Percentiles rank a stretch among this genome's conserved stretches.
Conservation (phyloP, 2,329 filamentous ascomycete species). For the Fusarium kyushuense region DNA sequence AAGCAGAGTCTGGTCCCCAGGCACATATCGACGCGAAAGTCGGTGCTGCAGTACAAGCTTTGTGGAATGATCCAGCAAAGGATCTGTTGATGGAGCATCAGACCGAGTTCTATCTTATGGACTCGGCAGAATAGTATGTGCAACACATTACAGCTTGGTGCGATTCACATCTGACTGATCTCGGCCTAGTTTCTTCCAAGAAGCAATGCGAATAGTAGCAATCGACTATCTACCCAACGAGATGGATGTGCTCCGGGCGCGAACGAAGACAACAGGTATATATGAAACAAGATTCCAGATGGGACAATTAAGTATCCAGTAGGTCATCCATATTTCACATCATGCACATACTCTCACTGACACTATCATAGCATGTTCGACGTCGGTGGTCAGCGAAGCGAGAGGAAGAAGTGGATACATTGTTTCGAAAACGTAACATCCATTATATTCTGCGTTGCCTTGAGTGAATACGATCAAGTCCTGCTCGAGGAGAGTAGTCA, state of each 20-base stretch:
- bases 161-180: constrained; percentile 19
- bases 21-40: constrained; percentile 84
- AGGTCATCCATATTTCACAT: constrained; percentile 55
- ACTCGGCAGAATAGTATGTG: constrained; percentile 95
- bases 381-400: constrained; percentile 95
- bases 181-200: constrained; percentile 86
- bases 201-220: constrained; percentile 85
- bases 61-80: constrained; percentile 92
- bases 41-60: constrained; percentile 82
- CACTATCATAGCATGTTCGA: constrained; percentile 87
- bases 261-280: constrained; percentile 98
- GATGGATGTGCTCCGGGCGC: constrained; percentile 92
- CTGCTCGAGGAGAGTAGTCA: constrained; percentile 97
- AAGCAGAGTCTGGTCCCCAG: constrained; percentile 90
- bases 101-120: constrained; percentile 99
- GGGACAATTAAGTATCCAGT: constrained; percentile 99
- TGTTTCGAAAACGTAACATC: constrained; percentile 99
- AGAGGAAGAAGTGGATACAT: constrained; percentile 99
- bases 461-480: constrained; percentile 99
- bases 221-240: constrained; percentile 92
- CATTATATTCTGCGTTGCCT: constrained; percentile 97
- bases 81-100: constrained; percentile 89
- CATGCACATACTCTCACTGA: constrained; percentile 36
- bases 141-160: constrained; percentile 3
- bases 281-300: constrained; percentile 99